These are phyloP conservation scores for Saccharomycopsis malanga DNA, from an alignment of 805 yeast species.

Conservation along the genomic window DNA sequence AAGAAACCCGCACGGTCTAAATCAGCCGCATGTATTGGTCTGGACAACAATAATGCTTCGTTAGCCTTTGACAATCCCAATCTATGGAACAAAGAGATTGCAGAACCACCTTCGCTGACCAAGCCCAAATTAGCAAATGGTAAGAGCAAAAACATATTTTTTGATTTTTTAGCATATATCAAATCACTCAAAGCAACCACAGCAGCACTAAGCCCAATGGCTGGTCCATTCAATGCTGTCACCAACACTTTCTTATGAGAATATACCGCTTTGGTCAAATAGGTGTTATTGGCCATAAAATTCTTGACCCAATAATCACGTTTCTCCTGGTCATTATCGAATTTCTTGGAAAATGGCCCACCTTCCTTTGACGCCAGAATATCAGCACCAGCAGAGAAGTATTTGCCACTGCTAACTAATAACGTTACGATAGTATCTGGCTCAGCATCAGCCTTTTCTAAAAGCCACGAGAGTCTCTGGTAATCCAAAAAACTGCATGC, in stretches of 20 bases:
- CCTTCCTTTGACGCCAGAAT: constrained; percentile 23
- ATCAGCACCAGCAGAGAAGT: constrained; percentile 83
- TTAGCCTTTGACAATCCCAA: constrained; percentile 67
- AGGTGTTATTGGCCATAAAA: constrained; percentile 66
- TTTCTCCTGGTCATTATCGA: constrained; percentile 26
- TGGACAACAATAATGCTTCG: constrained; percentile 65
- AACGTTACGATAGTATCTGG: constrained; percentile 57
- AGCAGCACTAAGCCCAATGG: constrained; percentile 70
- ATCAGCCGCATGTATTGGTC: constrained; percentile 55
- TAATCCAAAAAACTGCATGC: constrained; percentile 64
- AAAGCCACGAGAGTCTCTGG: constrained; percentile 46
- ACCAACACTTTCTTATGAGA: constrained; percentile 66
- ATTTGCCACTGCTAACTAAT: constrained; percentile 63
- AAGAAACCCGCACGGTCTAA: constrained; percentile 53
- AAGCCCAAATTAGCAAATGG: constrained; percentile 82
- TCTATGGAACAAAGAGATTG: constrained; percentile 59
- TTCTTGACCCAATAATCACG: constrained; percentile 41
- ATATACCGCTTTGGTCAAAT: constrained; percentile 58
- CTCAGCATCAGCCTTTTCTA: constrained; percentile 58
- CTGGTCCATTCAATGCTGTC: constrained; percentile 81
- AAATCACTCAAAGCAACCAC: constrained; percentile 71
- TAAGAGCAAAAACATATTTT: constrained; percentile 50
- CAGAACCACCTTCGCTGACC: constrained; percentile 74
- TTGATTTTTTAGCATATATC: constrained; percentile 56
- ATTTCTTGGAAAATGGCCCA: constrained; percentile 3